Base-by-base conservation (phyloP, 1,139 yeast species). In the Zygosaccharomyces pseudobailii region DNA sequence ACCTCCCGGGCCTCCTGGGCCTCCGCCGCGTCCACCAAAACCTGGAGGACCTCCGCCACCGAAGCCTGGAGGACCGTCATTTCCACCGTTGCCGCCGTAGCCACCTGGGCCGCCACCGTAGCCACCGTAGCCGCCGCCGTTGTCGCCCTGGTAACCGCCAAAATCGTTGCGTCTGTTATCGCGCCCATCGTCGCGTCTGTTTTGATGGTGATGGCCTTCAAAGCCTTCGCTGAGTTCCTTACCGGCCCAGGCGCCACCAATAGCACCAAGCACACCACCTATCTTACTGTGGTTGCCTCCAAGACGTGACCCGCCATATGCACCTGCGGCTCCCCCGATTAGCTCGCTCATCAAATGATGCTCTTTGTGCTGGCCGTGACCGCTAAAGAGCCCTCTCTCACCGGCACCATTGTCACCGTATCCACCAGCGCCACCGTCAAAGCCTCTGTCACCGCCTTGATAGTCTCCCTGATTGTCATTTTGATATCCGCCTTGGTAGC, bases 301-400 rank as follows among this genome's bases (percentile, higher is more conserved):
- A 19, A 38, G 34, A 55, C 73, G 68, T 41, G 65, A 59, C 45
- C 72, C 74, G 42, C 67, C 71, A 53, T 65, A 70, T 22, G 79
- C 82, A 61, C 85, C 85, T 40, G 79, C 80, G 43, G 76, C 75
- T 53, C 82, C 85, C 54, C 87, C 87, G 13, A 74, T 73, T 33
- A 80, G 63, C 13, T 80, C 72, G 36, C 82, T 71, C 43, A 40
- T 22, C 21, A 40, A 24, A 9, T 40, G 43, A 31, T 40, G 43
- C 20, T 40, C 17, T 13, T 13, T 13, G 17, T 13, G 36, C n/a
- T 31, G 31, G 19, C 22, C 36, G 17, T 40, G 8, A 30, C 27
- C 10, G 30, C 33, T 24, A 34, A 79, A 55, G 41, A 81, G 58
- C 23, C 86, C 86, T 67, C 84, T 76, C 52, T 79, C 84, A 44